These are phyloP conservation scores for Paratrimastix pyriformis DNA, from an alignment of 78 protist species.

Conservation along the genomic window DNA sequence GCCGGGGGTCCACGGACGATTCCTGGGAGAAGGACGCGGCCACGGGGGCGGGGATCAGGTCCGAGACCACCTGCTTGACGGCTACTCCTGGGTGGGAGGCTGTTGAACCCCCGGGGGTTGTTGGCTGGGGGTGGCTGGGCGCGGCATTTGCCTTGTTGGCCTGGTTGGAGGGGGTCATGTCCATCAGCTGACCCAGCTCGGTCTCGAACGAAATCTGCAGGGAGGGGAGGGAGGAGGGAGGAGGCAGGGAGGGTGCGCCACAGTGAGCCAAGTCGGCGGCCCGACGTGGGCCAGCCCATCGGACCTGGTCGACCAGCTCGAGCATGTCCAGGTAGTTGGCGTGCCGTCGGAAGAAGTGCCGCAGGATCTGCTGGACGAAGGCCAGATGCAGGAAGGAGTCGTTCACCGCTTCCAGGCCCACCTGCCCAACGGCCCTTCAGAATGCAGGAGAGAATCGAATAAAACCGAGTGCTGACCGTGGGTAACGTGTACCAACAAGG, in stretches of 20 bases:
- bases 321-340: too few relatives aligned
- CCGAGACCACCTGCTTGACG: not conserved
- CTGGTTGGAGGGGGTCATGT: conserved; percentile 67
- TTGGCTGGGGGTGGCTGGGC: not conserved
- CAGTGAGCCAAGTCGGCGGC: too few relatives aligned
- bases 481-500: conserved; percentile 25
- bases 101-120: not conserved
- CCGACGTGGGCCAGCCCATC: too few relatives aligned
- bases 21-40: too few relatives aligned
- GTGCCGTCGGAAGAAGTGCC: not conserved
- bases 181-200: conserved; percentile 85
- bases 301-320: too few relatives aligned
- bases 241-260: too few relatives aligned
- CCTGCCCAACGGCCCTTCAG: conserved; percentile 17
- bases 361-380: not conserved
- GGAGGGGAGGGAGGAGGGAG: too few relatives aligned
- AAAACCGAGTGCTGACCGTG: not conserved
- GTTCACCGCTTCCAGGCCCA: conserved; percentile 79
- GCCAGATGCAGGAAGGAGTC: conserved; percentile 49
- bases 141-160: conserved; percentile 26
- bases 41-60: conserved; percentile 44
- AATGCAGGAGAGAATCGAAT: not conserved
- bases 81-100: not conserved
- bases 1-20: too few relatives aligned
- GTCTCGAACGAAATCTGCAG: conserved; percentile 59